Evolutionary conservation across 352 stramenopile genomes (phyloP), one percentile per base, ranked within the genome.

Genomic region (Pythium rishiriense): DNA sequence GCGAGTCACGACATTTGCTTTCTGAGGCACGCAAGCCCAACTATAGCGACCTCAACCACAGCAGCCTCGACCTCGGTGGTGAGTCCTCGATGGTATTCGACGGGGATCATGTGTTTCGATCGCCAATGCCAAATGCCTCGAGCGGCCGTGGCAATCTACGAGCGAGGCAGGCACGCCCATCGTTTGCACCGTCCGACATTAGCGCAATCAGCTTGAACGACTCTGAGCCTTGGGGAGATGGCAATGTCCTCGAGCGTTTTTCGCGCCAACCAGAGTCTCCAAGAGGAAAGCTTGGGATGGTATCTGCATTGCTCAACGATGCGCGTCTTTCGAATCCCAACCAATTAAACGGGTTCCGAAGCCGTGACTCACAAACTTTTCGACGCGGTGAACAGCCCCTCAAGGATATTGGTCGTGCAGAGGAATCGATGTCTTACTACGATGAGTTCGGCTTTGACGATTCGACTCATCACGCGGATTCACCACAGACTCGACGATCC

Each of bases 181-280:
- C 66, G 35, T 61, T 69, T 47, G 59, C 56, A 21, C 70, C 66
- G 43, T 91, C 83, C 0, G 81, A 93, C 19, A 61, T 90, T 8
- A 93, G 85, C 29, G 85, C 82, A 26, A 67, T 93, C 33, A 95
- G 87, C 59, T 76, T 94, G 33, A 77, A 92, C 48, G 85, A 95
- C 66, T 93, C 87, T 26, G 81, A 87, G 53, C 75, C 85, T 1
- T 95, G 87, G 87, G 74, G 78, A 4, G 70, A 72, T 25, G 39
- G 37, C 5, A 26, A 56, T 25, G 51, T 35, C 8, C 8, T 61
- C 33, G 79, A 88, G 42, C 70, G 75, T 2, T 68, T 87, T 48
- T 74, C 79, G 1, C 72, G 73, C 24, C 74, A 85, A 22, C 56
- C 70, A 22, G 72, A 63, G 26, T 75, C 74, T 21, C 58, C 68